phyloP scores from a whole-genome alignment of 1,284 basidiomycete species.

The Singerocomus inundabilis region DNA sequence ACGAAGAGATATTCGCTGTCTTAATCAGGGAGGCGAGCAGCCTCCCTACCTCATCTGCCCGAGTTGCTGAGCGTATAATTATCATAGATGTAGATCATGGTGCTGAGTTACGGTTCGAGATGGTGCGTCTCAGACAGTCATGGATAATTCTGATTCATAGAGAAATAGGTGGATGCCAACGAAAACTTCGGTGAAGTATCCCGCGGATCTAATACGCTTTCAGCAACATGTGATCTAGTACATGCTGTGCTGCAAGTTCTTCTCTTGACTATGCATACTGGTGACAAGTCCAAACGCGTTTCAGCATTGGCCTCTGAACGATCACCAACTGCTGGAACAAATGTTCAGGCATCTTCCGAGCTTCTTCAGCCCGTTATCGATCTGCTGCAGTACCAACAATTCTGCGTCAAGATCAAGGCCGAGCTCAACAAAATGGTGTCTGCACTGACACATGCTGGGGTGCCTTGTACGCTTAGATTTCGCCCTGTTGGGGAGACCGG shows the following conservation, averaged over 20 bases:
- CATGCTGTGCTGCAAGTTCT: slow-evolving; percentile 61
- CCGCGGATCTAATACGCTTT: slow-evolving; percentile 15
- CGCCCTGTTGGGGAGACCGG: slow-evolving; percentile 67
- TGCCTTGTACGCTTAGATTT: slow-evolving; percentile 58
- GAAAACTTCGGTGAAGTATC: slow-evolving; percentile 13
- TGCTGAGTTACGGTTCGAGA: slow-evolving; percentile 63
- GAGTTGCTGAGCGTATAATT: slow-evolving; percentile 72
- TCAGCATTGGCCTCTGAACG: slow-evolving; percentile 34
- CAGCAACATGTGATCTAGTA: slow-evolving; percentile 67
- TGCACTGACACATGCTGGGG: slow-evolving; percentile 52
- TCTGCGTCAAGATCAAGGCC: slow-evolving; percentile 57
- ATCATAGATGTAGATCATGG: slow-evolving; percentile 69
- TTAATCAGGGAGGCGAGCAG: slow-evolving; percentile 70
- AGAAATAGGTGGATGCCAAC: slow-evolving; percentile 34
- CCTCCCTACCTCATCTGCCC: slow-evolving; percentile 68
- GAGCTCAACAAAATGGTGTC: slow-evolving; percentile 53
- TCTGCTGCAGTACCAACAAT: slow-evolving; percentile 71
- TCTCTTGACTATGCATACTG: slow-evolving; percentile 59
- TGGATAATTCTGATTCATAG: slow-evolving; percentile 9
- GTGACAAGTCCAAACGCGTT: slow-evolving; percentile 51
- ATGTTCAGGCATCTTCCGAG: slow-evolving; percentile 31
- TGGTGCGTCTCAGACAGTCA: slow-evolving; percentile 14
- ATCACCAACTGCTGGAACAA: slow-evolving; percentile 8
- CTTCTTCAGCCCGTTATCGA: slow-evolving; percentile 71
- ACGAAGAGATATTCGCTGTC: slow-evolving; percentile 73